These are phyloP conservation scores for Niveomyces coronatus DNA, from an alignment of 2,329 filamentous ascomycete genomes.

Conservation along the genomic window DNA sequence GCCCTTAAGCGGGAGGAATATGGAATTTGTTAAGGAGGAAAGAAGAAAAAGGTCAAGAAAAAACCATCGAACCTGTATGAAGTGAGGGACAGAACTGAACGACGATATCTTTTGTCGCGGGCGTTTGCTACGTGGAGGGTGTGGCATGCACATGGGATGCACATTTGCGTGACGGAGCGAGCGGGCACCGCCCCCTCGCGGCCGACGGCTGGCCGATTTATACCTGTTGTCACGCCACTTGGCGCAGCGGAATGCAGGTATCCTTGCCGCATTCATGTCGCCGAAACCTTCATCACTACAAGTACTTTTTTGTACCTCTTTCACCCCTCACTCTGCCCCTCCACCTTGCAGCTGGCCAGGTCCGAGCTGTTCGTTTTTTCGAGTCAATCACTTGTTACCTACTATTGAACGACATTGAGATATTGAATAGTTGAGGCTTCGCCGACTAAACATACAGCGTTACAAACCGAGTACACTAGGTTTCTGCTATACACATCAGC, in stretches of 20 bases:
- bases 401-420: too few relatives aligned
- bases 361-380: too few relatives aligned
- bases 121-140: too few relatives aligned
- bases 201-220: not conserved
- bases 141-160: not conserved
- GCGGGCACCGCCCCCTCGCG: slow-evolving; percentile 3
- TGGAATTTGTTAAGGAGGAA: not conserved
- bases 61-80: too few relatives aligned
- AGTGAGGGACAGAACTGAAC: too few relatives aligned
- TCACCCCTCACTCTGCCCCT: not conserved
- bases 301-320: slow-evolving; percentile 7
- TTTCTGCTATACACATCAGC: too few relatives aligned
- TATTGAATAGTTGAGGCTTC: too few relatives aligned
- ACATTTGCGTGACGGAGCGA: not conserved
- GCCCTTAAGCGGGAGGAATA: not conserved
- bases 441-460: too few relatives aligned
- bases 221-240: slow-evolving; percentile 8
- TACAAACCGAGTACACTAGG: too few relatives aligned
- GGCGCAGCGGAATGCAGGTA: slow-evolving; percentile 1
- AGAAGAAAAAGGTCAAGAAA: not conserved
- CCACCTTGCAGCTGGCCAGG: not conserved
- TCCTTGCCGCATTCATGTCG: not conserved
- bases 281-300: not conserved
- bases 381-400: too few relatives aligned
- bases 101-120: too few relatives aligned